Evolutionary conservation across 768 basidiomycete species (phyloP).

Genomic region (Amylocystis lapponica): DNA sequence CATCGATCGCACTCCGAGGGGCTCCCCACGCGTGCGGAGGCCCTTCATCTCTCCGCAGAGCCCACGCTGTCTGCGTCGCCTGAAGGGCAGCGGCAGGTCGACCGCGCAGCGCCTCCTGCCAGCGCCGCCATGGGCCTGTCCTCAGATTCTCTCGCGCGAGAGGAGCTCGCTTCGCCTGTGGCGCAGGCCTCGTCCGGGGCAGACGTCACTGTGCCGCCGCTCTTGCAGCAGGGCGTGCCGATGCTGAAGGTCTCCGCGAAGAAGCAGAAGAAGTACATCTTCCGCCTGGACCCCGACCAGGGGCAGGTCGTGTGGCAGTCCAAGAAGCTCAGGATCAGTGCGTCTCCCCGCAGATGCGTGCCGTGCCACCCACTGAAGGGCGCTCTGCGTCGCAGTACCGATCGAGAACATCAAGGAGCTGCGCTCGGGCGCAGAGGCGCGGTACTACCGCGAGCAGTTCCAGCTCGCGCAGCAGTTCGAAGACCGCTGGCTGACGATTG

Average conservation of each 20-base stretch:
- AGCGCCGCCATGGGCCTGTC: not conserved
- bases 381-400: conserved; percentile 46
- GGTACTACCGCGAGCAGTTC: conserved; percentile 68
- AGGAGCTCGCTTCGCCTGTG: not conserved
- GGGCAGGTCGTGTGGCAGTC: conserved; percentile 79
- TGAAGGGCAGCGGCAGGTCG: not conserved
- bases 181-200: conserved; percentile 7
- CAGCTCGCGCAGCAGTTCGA: conserved; percentile 57
- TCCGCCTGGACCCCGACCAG: conserved; percentile 72
- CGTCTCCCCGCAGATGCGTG: conserved; percentile 22
- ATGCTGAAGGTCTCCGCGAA: conserved; percentile 84
- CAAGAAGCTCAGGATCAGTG: conserved; percentile 60
- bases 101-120: not conserved
- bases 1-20: conserved; percentile 15
- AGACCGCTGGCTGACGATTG: conserved; percentile 77
- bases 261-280: conserved; percentile 64
- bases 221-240: conserved; percentile 56
- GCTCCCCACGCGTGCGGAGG: conserved; percentile 11
- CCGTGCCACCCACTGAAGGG: not conserved
- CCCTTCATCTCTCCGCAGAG: conserved; percentile 3
- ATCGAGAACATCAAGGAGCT: conserved; percentile 87
- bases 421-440: conserved; percentile 64
- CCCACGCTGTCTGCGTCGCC: not conserved
- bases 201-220: conserved; percentile 49
- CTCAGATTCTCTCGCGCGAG: not conserved